Base-by-base conservation (phyloP, 306 rosid species). In the Cucumis melo region DNA sequence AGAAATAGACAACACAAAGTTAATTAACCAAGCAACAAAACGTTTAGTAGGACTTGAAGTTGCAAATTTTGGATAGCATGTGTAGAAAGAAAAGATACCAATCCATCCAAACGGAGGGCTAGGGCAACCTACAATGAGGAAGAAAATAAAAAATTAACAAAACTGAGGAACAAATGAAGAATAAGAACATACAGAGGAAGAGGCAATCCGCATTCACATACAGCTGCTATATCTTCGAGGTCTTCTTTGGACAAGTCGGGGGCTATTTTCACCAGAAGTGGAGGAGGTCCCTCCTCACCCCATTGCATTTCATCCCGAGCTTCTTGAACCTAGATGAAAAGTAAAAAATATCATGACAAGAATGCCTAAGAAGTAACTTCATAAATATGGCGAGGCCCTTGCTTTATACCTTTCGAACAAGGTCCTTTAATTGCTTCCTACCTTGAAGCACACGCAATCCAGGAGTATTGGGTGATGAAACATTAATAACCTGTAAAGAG, bases 251-350 rank as follows among this genome's bases (percentile, higher is more conserved):
- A 94, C 89, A 94, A 86, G 85, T 91, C 98, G 10, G 97, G 98
- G 73, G 98, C 98, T 75, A 94, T 94, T 89, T 94, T 94, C 82
- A 94, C 98, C 38, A 94, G 91, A 90, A 94, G 86, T 2, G 98
- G 98, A 74, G 98, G 98, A 60, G 96, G 96, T 24, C 98, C 98
- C 87, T 94, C 98, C 81, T 94, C 98, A 42, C 96, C 98, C 98
- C 97, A 94, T 88, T 94, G 98, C 98, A 94, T 91, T 82, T 94
- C 98, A 83, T 94, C 96, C 73, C 98, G 93, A 78, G 98, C 97
- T 63, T 94, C 97, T 77, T 94, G 98, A 83, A 94, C 89, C 98
- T 94, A 75, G 71, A 87, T 38, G 17, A 55, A 81, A 39, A 62
- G 80, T 82, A 11, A 77, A 81, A 78, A 6, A 72, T 74, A 61